phyloP scores from a whole-genome alignment of 768 basidiomycete genomes.

The Erythrobasidium yunnanense region DNA sequence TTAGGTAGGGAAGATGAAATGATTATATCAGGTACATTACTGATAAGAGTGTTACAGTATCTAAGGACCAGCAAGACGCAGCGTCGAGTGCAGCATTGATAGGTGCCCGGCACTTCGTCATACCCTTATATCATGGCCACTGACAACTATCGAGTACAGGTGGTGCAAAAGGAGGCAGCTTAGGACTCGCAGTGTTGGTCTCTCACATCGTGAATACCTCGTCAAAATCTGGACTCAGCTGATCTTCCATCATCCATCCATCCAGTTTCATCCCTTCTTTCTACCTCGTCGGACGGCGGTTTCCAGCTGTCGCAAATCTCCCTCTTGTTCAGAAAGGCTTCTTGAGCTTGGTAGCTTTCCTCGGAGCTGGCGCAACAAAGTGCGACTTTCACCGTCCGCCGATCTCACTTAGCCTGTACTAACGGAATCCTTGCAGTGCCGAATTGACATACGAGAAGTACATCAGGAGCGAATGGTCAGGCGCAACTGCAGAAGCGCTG shows the following conservation, averaged over 20 bases:
- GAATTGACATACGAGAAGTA: conserved; percentile 13
- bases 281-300: conserved; percentile 14
- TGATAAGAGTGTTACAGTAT: neutral
- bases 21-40: neutral
- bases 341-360: neutral
- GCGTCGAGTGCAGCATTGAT: neutral
- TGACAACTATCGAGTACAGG: too few relatives aligned
- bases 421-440: neutral
- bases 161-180: conserved; percentile 15
- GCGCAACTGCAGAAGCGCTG: conserved; percentile 9
- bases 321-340: conserved; percentile 10
- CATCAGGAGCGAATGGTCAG: conserved; percentile 9
- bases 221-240: too few relatives aligned
- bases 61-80: conserved; percentile 13
- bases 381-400: neutral
- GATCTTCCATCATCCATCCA: too few relatives aligned
- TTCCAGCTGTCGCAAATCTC: conserved; percentile 16
- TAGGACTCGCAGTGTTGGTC: conserved; percentile 18
- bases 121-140: too few relatives aligned
- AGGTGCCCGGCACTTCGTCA: too few relatives aligned
- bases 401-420: neutral
- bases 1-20: neutral
- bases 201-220: too few relatives aligned
- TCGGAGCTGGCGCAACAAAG: conserved; percentile 18
- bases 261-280: conserved; percentile 22